phyloP scores from a whole-genome alignment of 257 asterid genomes.

The Solanum pinnatisectum region DNA sequence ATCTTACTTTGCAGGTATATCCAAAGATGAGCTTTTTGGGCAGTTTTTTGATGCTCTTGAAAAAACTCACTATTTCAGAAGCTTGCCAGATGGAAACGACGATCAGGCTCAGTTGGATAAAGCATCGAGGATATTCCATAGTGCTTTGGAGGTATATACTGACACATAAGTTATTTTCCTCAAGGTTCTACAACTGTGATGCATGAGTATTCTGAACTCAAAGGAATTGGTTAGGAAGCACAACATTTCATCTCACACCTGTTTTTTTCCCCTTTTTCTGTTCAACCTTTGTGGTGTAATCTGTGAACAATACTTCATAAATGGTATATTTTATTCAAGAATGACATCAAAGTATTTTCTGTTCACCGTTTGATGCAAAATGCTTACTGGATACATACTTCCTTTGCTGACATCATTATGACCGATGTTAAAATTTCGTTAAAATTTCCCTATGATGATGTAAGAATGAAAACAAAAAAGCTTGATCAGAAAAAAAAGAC shows the following conservation, averaged over 20 bases:
- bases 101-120: slow-evolving; percentile 65
- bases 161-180: not conserved
- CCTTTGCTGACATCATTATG: not conserved
- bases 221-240: not conserved
- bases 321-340: not conserved
- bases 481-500: not conserved
- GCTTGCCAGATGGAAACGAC: slow-evolving; percentile 61
- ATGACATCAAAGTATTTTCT: not conserved
- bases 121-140: slow-evolving; percentile 48
- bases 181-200: not conserved
- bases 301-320: not conserved
- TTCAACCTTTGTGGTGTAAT: not conserved
- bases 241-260: not conserved
- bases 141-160: slow-evolving; percentile 51
- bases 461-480: not conserved
- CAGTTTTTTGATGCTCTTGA: slow-evolving; percentile 69
- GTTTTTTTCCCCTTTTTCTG: not conserved
- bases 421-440: not conserved
- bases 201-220: not conserved
- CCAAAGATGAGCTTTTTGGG: slow-evolving; percentile 72
- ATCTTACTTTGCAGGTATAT: slow-evolving; percentile 3
- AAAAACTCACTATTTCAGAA: slow-evolving; percentile 46
- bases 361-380: not conserved
- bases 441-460: not conserved
- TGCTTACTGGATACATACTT: not conserved